Conservation (phyloP, 768 basidiomycete genomes). For the Agrocybe chaxingu region DNA sequence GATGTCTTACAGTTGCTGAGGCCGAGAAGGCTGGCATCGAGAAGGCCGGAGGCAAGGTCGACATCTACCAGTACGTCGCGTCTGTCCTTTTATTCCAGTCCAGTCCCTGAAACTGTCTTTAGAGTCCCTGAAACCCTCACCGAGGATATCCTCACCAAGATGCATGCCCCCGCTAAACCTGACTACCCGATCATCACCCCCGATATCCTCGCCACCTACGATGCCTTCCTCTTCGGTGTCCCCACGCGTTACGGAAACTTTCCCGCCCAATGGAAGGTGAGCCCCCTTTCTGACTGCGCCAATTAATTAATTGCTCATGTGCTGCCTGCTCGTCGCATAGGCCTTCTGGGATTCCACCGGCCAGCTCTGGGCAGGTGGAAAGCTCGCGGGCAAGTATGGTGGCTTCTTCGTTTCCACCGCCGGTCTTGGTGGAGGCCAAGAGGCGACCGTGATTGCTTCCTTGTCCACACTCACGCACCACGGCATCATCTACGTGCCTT, state of each 20-base stretch:
- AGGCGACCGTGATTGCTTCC: constrained; percentile 41
- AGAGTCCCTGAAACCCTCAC: constrained; percentile 81
- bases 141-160: constrained; percentile 58
- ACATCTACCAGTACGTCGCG: constrained; percentile 52
- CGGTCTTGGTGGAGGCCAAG: constrained; percentile 67
- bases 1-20: constrained; percentile 52
- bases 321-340: constrained; percentile 26
- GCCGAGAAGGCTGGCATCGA: constrained; percentile 48
- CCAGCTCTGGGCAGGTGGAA: constrained; percentile 52
- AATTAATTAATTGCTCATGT: not conserved
- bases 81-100: not conserved
- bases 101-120: not conserved
- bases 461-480: constrained; percentile 63
- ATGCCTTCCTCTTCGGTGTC: constrained; percentile 75
- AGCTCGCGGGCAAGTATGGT: constrained; percentile 65
- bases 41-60: constrained; percentile 45
- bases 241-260: constrained; percentile 82
- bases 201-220: constrained; percentile 50
- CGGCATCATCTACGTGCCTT: constrained; percentile 42
- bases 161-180: constrained; percentile 72
- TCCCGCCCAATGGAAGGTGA: constrained; percentile 77
- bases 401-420: constrained; percentile 70
- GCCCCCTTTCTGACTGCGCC: not conserved
- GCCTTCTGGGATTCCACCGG: constrained; percentile 81
- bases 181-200: constrained; percentile 67